These are phyloP conservation scores for Venturiaceae sp. DNA, from an alignment of 2,329 filamentous ascomycete genomes.

Conservation along the genomic window DNA sequence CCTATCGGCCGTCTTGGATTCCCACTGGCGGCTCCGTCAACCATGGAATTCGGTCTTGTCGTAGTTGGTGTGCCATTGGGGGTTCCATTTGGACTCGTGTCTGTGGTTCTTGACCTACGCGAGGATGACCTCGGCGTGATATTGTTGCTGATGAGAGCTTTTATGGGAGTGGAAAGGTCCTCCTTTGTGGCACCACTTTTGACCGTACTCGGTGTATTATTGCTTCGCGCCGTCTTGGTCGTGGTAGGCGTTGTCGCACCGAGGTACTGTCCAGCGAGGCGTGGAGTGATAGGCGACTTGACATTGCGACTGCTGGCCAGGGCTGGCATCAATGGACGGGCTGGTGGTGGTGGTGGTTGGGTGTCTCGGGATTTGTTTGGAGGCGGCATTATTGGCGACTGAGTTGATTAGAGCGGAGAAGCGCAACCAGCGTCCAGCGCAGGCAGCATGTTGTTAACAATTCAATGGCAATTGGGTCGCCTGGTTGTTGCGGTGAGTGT, in stretches of 20 bases:
- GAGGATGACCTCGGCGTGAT: slow-evolving; percentile 71
- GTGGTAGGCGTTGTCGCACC: slow-evolving; percentile 13
- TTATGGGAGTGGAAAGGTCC: slow-evolving; percentile 42
- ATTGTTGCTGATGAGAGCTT: slow-evolving; percentile 53
- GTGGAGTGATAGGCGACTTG: slow-evolving; percentile 49
- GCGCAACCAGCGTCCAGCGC: not conserved
- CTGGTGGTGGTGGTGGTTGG: slow-evolving; percentile 22
- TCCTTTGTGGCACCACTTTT: slow-evolving; percentile 30
- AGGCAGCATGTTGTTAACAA: not conserved
- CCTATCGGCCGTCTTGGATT: not conserved
- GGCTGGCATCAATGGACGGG: slow-evolving; percentile 54
- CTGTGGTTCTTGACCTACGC: slow-evolving; percentile 57
- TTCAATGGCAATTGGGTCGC: not conserved
- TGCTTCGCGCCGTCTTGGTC: slow-evolving; percentile 4
- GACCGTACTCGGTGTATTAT: slow-evolving; percentile 20
- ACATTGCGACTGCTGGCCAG: slow-evolving; percentile 51
- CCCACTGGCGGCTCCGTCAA: slow-evolving; percentile 17
- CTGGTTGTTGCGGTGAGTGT: not conserved
- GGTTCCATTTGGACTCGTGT: slow-evolving; percentile 55
- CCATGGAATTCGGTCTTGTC: slow-evolving; percentile 23
- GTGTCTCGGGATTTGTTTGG: slow-evolving; percentile 23
- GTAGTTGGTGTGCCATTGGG: slow-evolving; percentile 37
- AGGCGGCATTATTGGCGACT: slow-evolving; percentile 2
- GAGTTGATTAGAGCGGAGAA: slow-evolving; percentile 1
- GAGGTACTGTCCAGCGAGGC: slow-evolving; percentile 36